Evolutionary conservation across 306 rosid genomes (phyloP).

Genomic region (Cucurbita moschata): DNA sequence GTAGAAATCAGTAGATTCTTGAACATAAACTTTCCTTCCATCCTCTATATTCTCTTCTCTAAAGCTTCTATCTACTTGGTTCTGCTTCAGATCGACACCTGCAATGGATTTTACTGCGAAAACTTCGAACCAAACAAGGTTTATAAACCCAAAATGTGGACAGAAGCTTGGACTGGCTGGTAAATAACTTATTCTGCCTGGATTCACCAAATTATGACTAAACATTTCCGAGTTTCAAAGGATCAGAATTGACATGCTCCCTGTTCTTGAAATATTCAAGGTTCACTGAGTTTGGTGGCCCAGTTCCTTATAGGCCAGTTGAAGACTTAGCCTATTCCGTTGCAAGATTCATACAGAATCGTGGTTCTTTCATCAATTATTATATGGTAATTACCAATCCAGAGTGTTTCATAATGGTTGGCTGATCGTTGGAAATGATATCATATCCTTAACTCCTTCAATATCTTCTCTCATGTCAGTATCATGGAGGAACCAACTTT

Average conservation of each 20-base stretch:
- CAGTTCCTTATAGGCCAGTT: conserved; percentile 68
- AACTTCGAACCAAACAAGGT: conserved; percentile 54
- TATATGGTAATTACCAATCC: conserved; percentile 44
- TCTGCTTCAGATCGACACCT: conserved; percentile 60
- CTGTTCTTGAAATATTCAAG: conserved; percentile 13
- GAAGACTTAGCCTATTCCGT: conserved; percentile 77
- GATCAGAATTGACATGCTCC: conserved; percentile 1
- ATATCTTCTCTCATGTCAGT: conserved; percentile 27
- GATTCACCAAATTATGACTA: background rate
- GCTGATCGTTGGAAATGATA: background rate
- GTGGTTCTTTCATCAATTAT: conserved; percentile 79
- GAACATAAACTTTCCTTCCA: background rate
- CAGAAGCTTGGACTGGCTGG: conserved; percentile 96
- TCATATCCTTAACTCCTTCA: background rate
- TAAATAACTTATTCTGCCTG: conserved; percentile 14
- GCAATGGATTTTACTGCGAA: conserved; percentile 89
- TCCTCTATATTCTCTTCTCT: background rate
- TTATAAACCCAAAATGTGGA: conserved; percentile 88
- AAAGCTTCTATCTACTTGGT: background rate
- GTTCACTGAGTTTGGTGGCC: conserved; percentile 86
- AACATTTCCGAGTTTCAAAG: background rate
- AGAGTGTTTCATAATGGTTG: background rate
- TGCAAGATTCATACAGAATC: conserved; percentile 71
- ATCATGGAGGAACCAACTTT: conserved; percentile 98
- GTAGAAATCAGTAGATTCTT: background rate